These are phyloP conservation scores for Verticillium dahliae DNA, from an alignment of 2,329 filamentous ascomycete genomes.

Conservation along the genomic window DNA sequence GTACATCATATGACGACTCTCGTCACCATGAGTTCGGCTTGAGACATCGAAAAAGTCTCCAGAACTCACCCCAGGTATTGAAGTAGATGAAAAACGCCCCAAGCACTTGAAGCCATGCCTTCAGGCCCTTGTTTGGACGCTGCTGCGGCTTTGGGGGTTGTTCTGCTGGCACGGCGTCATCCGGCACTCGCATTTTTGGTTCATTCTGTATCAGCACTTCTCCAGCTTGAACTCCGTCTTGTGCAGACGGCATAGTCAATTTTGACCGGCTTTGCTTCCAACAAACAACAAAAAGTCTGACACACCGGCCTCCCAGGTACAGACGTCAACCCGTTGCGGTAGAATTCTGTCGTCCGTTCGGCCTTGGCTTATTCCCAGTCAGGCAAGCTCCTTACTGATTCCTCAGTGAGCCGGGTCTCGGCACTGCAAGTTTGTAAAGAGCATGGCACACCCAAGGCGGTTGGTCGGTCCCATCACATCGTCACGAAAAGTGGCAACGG, in stretches of 20 bases:
- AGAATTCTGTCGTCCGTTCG: neutral
- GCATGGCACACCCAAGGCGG: neutral
- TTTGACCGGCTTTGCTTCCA: too few relatives aligned
- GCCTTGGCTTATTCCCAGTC: neutral
- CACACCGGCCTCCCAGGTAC: neutral
- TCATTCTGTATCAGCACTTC: neutral
- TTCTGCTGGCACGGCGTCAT: neutral
- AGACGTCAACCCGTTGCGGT: too few relatives aligned
- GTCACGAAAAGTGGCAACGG: neutral
- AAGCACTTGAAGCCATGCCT: conserved; percentile 36
- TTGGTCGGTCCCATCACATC: too few relatives aligned
- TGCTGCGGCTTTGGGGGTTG: conserved; percentile 1
- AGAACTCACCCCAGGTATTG: conserved; percentile 33
- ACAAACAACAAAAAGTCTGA: too few relatives aligned
- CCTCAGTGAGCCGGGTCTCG: neutral
- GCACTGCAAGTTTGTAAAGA: neutral
- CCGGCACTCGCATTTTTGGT: neutral
- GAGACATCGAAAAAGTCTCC: neutral
- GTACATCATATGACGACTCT: neutral
- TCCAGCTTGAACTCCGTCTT: neutral
- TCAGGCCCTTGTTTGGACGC: conserved; percentile 20
- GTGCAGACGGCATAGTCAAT: neutral
- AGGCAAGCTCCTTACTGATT: neutral
- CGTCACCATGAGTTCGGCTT: neutral
- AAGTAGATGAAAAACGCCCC: conserved; percentile 39